Conservation (phyloP, 106 monocot species). For the Gastrodia elata region DNA sequence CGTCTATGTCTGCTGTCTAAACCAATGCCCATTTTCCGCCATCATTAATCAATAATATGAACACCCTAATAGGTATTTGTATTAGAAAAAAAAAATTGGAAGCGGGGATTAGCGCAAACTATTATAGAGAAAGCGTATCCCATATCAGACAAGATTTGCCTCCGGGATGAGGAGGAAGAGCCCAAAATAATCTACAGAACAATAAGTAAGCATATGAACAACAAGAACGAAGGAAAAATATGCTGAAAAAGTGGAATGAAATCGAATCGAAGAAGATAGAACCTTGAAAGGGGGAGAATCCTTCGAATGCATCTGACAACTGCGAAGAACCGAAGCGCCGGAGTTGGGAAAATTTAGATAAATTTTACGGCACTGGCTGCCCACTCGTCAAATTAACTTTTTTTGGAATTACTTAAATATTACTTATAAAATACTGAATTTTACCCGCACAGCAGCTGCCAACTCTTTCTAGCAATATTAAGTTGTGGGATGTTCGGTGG, state of each 20-base stretch:
- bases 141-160: conserved; percentile 60
- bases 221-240: neutral
- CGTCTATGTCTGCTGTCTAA: conserved; percentile 70
- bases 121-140: conserved; percentile 65
- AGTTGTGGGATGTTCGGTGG: too few species aligned
- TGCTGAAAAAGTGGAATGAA: neutral
- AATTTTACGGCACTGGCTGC: too few species aligned
- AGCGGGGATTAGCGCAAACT: too few species aligned
- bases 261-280: conserved; percentile 6
- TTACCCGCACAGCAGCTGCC: too few species aligned
- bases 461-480: too few species aligned
- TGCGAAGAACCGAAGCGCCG: too few species aligned
- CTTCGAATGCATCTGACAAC: neutral
- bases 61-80: neutral
- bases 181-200: conserved; percentile 59
- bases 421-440: too few species aligned
- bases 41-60: neutral
- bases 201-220: neutral
- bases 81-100: neutral
- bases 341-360: too few species aligned
- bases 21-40: neutral
- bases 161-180: conserved; percentile 54
- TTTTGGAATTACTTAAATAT: too few species aligned
- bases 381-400: too few species aligned
- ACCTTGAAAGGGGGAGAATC: conserved; percentile 13